Base-by-base conservation (phyloP, 1,284 basidiomycete species). In the Cryptococcus sp. region DNA sequence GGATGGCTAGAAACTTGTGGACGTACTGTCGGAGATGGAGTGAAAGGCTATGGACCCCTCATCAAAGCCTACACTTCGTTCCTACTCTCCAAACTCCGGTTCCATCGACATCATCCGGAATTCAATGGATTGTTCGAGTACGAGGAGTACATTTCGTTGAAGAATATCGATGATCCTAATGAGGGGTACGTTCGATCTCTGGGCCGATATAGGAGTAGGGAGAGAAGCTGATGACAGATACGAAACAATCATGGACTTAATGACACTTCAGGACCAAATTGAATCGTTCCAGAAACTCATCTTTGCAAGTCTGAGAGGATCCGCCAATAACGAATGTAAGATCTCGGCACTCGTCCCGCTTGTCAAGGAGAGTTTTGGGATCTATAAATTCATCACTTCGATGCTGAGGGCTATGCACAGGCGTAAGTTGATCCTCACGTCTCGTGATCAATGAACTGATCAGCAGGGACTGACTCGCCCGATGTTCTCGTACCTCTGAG, bases 51-150 rank as follows among this genome's bases (percentile, higher is more conserved):
- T 65, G 89, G 87, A 4, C 80, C 90, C 36, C 80, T 97, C 50
- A 97, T 97, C 71, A 85, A 85, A 59, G 91, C 90, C 28, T 97
- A 97, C 70, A 92, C 96, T 10, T 86, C 91, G 55, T 94, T 93
- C 74, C 84, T 97, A 51, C 78, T 97, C 48, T 86, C 91, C n/a
- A 97, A 97, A 74, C 83, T 97, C 42, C 82, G 91, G 45, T 97
- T 96, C 77, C 93, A 97, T 73, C 85, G 90, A 25, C 79, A 93
- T 45, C 84, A 93, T 64, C 87, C 89, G 1, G 92, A 96, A 72
- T 97, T 97, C 77, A 96, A 96, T 74, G 92, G 92, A 22, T 77
- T 96, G 16, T 96, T 96, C 68, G 92, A 97, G 75, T 97, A 97
- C 64, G 91, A 96, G 68, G 92, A 97, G 76, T 97, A 97, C 73